A percentile compares a stretch with the other conserved stretches of the same genome.
phyloP scores from a whole-genome alignment of 352 stramenopile species.

The Globisporangium cylindrosporum region DNA sequence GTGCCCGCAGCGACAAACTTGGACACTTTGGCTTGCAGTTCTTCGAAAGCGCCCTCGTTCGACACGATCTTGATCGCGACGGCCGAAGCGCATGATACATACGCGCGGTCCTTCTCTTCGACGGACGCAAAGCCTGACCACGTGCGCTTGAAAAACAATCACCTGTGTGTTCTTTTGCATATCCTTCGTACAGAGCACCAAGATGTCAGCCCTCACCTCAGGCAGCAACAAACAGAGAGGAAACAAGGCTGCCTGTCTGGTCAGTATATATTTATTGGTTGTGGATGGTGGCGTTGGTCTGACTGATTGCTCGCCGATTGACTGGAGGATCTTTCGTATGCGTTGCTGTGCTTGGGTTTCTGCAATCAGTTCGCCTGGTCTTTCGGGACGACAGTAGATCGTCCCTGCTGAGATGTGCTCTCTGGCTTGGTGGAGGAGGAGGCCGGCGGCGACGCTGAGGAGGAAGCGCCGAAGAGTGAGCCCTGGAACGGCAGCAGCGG shows the following conservation, averaged over 20 bases:
- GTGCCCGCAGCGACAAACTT: neutral
- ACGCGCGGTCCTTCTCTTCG: neutral
- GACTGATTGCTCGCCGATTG: neutral
- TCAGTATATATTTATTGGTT: constrained; percentile 10
- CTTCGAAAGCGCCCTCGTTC: neutral
- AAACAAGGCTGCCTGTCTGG: neutral
- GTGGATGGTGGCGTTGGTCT: neutral
- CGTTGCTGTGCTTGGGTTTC: neutral
- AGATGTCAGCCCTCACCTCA: neutral
- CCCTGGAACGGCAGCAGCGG: constrained; percentile 73
- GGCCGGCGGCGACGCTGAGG: neutral
- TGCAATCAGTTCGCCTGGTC: constrained; percentile 10
- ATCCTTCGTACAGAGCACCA: neutral
- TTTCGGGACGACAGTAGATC: constrained; percentile 31
- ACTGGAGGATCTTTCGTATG: neutral
- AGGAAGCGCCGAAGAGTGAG: constrained; percentile 32
- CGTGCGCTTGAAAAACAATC: neutral
- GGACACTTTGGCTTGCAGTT: neutral
- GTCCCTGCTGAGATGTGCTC: constrained; percentile 14
- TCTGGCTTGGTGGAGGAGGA: neutral
- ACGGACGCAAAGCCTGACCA: neutral
- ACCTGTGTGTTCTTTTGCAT: no score
- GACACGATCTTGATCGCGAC: neutral
- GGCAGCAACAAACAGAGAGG: neutral
- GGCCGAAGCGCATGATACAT: neutral